Evolutionary conservation across 108 stramenopile species (phyloP), one percentile per base, ranked within the genome.

Genomic region (Nannochloropsis oceanica): DNA sequence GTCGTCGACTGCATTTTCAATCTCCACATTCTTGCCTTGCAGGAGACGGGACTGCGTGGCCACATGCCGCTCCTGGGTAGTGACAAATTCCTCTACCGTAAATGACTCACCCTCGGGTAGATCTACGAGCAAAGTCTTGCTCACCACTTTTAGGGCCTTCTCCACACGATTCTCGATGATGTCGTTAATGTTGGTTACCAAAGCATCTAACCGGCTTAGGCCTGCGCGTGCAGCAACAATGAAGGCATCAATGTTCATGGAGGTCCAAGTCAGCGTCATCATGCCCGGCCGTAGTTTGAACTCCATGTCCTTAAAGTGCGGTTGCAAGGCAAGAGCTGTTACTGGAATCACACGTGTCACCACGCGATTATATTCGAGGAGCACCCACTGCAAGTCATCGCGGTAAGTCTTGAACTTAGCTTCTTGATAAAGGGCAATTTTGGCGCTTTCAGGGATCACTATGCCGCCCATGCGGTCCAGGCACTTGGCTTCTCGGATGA

Each of bases 251-350:
- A 96, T 96, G 90, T 96, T 96, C 94, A 96, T 92, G 44, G 94
- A 94, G 18, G 95, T 95, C 96, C 96, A 96, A 22, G 96, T 96
- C 14, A 96, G 90, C 13, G 94, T 95, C 42, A 94, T 93, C 96
- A 95, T 95, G 83, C 96, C 96, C 43, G 96, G 96, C 0, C 96
- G 92, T 13, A 96, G 92, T 85, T 94, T 94, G 91, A 93, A 93
- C 86, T 96, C 96, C 93, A 95, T 93, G 90, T 95, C 96, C 81
- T 93, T 94, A 87, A 96, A 94, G 88, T 94, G 94, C 10, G 95
- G 94, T 73, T 90, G 89, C 42, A 93, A 86, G 9, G 94, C 92
- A 91, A 93, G 91, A 43, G 95, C 93, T 25, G 94, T 94, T 34
- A 95, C 94, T 14, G 96, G 96, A 44, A 95, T 94, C 44, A 96